Evolutionary conservation across 768 basidiomycete species (phyloP), one percentile per base, ranked within the genome.

Genomic region (Tylopilus balloui): DNA sequence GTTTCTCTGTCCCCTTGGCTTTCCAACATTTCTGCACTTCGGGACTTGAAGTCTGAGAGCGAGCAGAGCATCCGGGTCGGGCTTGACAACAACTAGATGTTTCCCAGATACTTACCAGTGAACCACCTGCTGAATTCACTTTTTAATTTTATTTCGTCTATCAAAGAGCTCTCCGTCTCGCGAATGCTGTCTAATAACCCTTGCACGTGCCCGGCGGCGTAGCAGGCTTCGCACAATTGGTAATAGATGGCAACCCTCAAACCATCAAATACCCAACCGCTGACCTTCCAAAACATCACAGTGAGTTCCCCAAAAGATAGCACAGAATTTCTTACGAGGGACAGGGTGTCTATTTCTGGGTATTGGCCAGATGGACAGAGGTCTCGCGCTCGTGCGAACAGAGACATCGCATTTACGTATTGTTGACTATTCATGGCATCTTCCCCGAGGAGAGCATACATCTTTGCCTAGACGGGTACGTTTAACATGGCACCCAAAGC

Each of bases 241-340:
- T 10, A 51, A 27, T 48, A 27, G 19, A 61, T 40, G 11, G 36
- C 5, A 28, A 53, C 36, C 35, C 39, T 48, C 24, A 62, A 25
- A 11, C 12, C 51, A 29, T 49, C 48, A 24, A 61, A 58, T 11
- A 24, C 28, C 59, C 60, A 61, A 17, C 60, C 49, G 9, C 31
- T 55, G 14, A 58, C 39, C 59, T 59, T 31, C 36, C 3, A 34
- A 3, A 13, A 9, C n/a, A 13, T 45, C 21, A 35, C 10, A 7
- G 9, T 35, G 4, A 45, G n/a, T 11, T 40, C 24, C 25, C 23
- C 1, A 8, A 8, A 7, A 38, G n/a, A 39, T 44, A 2, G 10
- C 0, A 29, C 25, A 14, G 6, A 34, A 29, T 19, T 2, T 8
- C 56, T 55, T 40, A 61, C 60, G 0, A 61, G 46, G 3, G 60